Conservation (phyloP, 768 basidiomycete genomes). For the Russula sp. region DNA sequence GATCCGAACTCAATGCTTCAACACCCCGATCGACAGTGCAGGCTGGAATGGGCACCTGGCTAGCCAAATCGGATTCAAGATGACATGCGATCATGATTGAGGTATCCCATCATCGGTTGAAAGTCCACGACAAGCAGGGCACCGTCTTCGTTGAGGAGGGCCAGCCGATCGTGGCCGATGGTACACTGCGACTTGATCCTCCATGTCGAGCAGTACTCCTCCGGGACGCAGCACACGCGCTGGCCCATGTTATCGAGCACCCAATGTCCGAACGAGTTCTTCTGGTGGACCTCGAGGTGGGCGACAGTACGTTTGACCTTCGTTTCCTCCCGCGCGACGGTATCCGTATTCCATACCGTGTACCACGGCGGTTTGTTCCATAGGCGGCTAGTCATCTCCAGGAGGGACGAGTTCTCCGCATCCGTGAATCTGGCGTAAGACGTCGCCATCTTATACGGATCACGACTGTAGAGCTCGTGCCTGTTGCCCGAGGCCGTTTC, state of each 20-base stretch:
- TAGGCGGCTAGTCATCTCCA: constrained; percentile 13
- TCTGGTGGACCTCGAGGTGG: constrained; percentile 10
- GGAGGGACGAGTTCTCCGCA: neutral
- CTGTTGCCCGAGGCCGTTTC: neutral
- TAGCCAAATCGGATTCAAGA: neutral
- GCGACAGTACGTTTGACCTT: neutral
- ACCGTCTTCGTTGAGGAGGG: constrained; percentile 1
- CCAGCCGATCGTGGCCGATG: constrained; percentile 5
- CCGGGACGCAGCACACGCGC: constrained; percentile 16
- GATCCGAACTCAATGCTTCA: too few relatives aligned
- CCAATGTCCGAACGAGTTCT: constrained; percentile 7
- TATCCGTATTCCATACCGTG: constrained; percentile 11
- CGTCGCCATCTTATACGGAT: constrained; percentile 16
- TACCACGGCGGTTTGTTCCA: constrained; percentile 15
- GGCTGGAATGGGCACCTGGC: neutral
- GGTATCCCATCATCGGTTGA: constrained; percentile 8
- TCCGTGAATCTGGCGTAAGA: constrained; percentile 7
- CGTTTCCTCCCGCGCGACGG: neutral
- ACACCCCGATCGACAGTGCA: neutral
- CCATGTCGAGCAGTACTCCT: constrained; percentile 17
- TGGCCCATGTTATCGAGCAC: constrained; percentile 15
- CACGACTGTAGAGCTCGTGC: constrained; percentile 9
- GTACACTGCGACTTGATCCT: neutral
- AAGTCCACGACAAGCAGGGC: constrained; percentile 11
- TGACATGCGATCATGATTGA: neutral